These are phyloP conservation scores for Xylariaceae sp. DNA, from an alignment of 2,329 filamentous ascomycete species.

Conservation along the genomic window DNA sequence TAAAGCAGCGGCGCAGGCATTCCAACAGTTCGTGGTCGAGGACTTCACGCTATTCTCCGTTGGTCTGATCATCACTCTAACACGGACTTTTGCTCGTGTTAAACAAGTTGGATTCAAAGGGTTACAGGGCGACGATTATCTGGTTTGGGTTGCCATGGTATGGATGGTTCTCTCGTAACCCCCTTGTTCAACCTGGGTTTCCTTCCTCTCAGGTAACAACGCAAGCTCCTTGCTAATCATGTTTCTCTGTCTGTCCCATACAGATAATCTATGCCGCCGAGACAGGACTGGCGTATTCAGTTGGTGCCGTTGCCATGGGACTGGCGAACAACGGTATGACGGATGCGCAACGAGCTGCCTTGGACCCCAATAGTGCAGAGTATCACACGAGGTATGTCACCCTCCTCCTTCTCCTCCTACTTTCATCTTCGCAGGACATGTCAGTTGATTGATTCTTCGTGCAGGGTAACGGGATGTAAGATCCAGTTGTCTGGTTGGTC, in stretches of 20 bases:
- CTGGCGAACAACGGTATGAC: slow-evolving; percentile 52
- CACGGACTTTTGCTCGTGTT: slow-evolving; percentile 18
- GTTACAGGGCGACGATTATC: slow-evolving; percentile 32
- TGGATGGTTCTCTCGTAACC: not conserved
- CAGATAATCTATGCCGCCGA: slow-evolving; percentile 47
- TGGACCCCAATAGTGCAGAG: slow-evolving; percentile 40
- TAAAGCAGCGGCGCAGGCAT: slow-evolving; percentile 5
- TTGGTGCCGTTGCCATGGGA: slow-evolving; percentile 43
- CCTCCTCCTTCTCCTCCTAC: not conserved
- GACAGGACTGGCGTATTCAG: slow-evolving; percentile 42
- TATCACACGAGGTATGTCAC: slow-evolving; percentile 31
- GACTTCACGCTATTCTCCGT: slow-evolving; percentile 19
- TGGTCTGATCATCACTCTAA: slow-evolving; percentile 14
- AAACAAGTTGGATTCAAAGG: slow-evolving; percentile 17
- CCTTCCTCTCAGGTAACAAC: not conserved
- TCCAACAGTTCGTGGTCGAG: slow-evolving; percentile 14
- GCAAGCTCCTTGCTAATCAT: slow-evolving; percentile 2
- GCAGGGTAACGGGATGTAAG: slow-evolving; percentile 45
- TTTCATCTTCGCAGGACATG: not conserved
- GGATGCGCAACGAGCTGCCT: slow-evolving; percentile 38
- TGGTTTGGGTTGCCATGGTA: slow-evolving; percentile 35
- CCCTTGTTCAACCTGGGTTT: not conserved
- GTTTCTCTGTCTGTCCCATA: not conserved
- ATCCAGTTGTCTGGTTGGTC: slow-evolving; percentile 50
- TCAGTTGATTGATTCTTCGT: not conserved